Base-by-base conservation (phyloP, 352 stramenopile genomes). In the Blastocystis sp. region DNA sequence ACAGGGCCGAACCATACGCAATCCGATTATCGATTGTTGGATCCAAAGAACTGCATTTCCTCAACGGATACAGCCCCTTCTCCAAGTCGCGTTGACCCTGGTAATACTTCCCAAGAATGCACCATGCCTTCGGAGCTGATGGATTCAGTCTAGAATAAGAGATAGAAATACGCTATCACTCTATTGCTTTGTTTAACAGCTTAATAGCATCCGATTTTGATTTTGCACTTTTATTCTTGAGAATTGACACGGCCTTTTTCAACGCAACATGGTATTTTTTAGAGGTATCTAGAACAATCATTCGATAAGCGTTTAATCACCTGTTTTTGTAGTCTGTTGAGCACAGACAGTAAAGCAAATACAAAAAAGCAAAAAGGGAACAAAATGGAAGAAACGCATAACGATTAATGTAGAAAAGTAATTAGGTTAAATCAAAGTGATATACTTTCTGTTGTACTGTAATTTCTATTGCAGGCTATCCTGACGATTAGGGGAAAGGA, bases 41-140 rank as follows among this genome's bases (percentile, higher is more conserved):
- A 68, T 84, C 73, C 9, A 84, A 7, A 53, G 39, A 50, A 69
- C 26, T 68, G 56, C 73, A 84, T 29, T 84, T 41, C 50, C 53
- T 66, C 15, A 84, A 15, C 18, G 73, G 73, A 64, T 45, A 68
- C 23, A 69, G 39, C 23, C 43, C 7, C 2, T 84, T 68, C 26
- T 84, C 29, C n/a, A 84, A 68, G 9, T 69, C n/a, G 18, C 53
- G 15, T 68, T 84, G 73, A 6, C 8, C 29, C 47, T 84, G 73
- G 47, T 84, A 84, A 45, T 84, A n/a, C 39, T 84, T 84, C 47
- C 73, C 73, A 20, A 84, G n/a, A 53, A 84, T 47, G 39, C 73
- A 84, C 73, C 73, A 84, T 23, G 73, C 50, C 26, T 84, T 64
- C 2, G 73, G 20, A n/a, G 18, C 34, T 50, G 34, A 18, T 26